Evolutionary conservation across 192 early-diverging fungal species (phyloP).

Genomic region (Coemansia sp.): DNA sequence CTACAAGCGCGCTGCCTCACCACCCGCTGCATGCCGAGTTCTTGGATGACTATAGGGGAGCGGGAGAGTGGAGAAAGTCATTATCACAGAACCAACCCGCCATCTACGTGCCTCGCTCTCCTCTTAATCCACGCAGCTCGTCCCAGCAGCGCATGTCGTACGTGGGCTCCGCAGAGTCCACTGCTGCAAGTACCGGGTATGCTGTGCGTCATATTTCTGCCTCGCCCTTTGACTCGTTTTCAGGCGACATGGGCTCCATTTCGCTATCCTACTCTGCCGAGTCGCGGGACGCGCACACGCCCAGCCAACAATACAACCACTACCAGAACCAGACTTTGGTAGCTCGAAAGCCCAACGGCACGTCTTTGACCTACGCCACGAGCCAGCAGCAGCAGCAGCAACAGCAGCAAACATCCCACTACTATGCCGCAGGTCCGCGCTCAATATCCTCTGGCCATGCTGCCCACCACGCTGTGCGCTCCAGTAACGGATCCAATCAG

Average conservation of each 20-base stretch:
- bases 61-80: neutral
- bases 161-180: neutral
- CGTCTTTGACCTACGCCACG: too few relatives aligned
- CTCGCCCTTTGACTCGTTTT: constrained; percentile 19
- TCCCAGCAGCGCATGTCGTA: neutral
- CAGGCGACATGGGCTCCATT: constrained; percentile 6
- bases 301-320: neutral
- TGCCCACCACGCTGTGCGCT: neutral
- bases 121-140: neutral
- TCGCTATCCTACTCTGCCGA: constrained; percentile 16
- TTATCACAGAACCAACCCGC: neutral
- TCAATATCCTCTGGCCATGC: neutral
- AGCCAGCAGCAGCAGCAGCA: neutral
- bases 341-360: too few relatives aligned
- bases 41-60: too few relatives aligned
- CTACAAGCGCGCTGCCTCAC: neutral
- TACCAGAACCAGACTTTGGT: too few relatives aligned
- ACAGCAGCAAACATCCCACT: too few relatives aligned
- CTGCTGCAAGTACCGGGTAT: neutral
- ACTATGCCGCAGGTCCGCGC: neutral
- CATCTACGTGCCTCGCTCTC: constrained; percentile 4
- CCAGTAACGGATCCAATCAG: constrained; percentile 4
- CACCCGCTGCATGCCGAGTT: too few relatives aligned
- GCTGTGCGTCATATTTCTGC: neutral
- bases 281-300: neutral